These are phyloP conservation scores for Botrytis tulipae DNA, from an alignment of 2,329 filamentous ascomycete species.

Conservation along the genomic window DNA sequence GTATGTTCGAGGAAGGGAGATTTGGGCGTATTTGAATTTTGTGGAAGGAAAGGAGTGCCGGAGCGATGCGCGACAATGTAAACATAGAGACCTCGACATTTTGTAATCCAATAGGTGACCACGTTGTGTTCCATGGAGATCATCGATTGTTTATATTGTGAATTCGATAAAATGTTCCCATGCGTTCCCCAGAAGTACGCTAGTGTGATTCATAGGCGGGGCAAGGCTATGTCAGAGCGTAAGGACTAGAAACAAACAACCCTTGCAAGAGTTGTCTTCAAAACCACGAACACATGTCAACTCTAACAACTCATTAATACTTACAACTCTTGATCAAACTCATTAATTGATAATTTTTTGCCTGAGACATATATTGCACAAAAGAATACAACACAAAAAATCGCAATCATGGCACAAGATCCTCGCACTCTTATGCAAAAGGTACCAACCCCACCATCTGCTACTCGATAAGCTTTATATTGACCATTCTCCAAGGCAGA, in stretches of 20 bases:
- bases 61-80: conserved; percentile 26
- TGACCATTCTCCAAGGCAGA: conserved; percentile 64
- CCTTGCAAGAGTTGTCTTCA: conserved; percentile 6
- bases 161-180: neutral
- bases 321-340: conserved; percentile 45
- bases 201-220: conserved; percentile 12
- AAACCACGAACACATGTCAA: conserved; percentile 21
- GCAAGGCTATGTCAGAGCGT: conserved; percentile 10
- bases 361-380: neutral
- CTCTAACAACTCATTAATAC: conserved; percentile 50
- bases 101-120: neutral
- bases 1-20: neutral
- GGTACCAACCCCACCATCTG: conserved; percentile 48
- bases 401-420: conserved; percentile 65
- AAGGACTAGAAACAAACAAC: conserved; percentile 5
- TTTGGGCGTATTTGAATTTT: neutral
- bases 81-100: conserved; percentile 24
- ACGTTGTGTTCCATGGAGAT: no score
- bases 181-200: neutral
- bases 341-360: neutral
- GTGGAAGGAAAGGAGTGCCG: conserved; percentile 3
- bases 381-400: neutral
- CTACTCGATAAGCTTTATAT: conserved; percentile 25
- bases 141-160: neutral
- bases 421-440: conserved; percentile 76